phyloP scores from a whole-genome alignment of 2,329 filamentous ascomycete species.

The Phoma sp. region DNA sequence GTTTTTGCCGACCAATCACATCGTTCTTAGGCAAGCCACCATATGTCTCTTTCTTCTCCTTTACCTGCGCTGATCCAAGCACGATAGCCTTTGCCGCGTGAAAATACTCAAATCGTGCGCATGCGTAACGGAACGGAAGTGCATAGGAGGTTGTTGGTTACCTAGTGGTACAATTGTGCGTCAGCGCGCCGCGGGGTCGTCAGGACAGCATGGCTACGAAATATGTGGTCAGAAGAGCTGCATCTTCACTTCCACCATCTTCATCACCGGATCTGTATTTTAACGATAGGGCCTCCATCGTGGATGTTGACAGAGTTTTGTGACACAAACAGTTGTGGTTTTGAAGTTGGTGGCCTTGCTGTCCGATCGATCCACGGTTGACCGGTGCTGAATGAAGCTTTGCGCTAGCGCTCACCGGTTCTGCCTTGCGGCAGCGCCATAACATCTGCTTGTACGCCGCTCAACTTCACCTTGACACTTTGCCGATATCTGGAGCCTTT shows the following conservation, averaged over 20 bases:
- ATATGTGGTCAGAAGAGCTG: background rate
- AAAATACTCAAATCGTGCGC: constrained; percentile 1
- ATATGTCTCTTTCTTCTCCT: constrained; percentile 9
- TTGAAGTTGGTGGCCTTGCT: constrained; percentile 11
- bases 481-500: background rate
- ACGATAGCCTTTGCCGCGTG: constrained; percentile 10
- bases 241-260: background rate
- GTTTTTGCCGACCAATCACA: constrained; percentile 22
- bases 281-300: background rate
- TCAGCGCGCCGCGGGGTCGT: constrained; percentile 16
- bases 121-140: constrained; percentile 1
- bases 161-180: constrained; percentile 1
- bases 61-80: constrained; percentile 13
- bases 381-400: constrained; percentile 9
- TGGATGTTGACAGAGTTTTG: constrained; percentile 7
- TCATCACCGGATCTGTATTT: background rate
- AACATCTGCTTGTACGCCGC: constrained; percentile 5
- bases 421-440: constrained; percentile 14
- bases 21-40: constrained; percentile 3
- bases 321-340: constrained; percentile 9
- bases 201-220: background rate
- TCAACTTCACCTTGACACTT: background rate
- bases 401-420: constrained; percentile 18
- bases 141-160: background rate
- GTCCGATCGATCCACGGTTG: constrained; percentile 10